These are phyloP conservation scores for Mortierella sp. DNA, from an alignment of 371 early-diverging fungal genomes.

Conservation along the genomic window DNA sequence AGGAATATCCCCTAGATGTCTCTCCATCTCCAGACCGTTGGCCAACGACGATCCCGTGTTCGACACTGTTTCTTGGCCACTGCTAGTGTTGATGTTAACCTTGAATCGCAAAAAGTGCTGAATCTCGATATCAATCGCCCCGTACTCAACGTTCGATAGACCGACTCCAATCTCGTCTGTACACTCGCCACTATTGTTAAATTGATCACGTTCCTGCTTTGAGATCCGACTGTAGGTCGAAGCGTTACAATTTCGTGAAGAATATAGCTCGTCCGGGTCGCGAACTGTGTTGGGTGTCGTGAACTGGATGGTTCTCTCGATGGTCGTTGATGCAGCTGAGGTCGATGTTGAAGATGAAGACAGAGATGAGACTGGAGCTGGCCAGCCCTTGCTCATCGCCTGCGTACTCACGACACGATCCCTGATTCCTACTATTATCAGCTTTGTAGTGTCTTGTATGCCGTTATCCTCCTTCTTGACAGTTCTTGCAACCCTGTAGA, in stretches of 20 bases:
- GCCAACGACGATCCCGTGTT: too few species aligned
- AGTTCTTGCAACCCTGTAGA: slow-evolving; percentile 11
- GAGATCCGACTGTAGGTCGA: slow-evolving; percentile 18
- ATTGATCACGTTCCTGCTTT: background rate
- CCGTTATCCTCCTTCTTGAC: background rate
- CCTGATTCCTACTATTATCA: slow-evolving; percentile 11
- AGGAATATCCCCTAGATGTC: slow-evolving; percentile 24
- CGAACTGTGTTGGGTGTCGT: slow-evolving; percentile 16
- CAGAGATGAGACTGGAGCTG: background rate
- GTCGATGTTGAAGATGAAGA: too few species aligned
- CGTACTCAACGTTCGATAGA: slow-evolving; percentile 1
- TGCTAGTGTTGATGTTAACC: too few species aligned
- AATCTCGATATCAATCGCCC: slow-evolving; percentile 29
- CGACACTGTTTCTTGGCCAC: too few species aligned
- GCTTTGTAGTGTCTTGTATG: background rate
- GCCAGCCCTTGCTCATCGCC: slow-evolving; percentile 10
- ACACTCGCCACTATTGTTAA: background rate
- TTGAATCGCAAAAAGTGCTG: slow-evolving; percentile 34
- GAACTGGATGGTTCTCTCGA: slow-evolving; percentile 2
- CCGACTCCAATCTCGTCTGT: background rate
- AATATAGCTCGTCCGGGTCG: slow-evolving; percentile 9
- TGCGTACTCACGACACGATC: slow-evolving; percentile 21
- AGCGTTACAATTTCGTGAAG: slow-evolving; percentile 17
- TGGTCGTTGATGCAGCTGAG: background rate
- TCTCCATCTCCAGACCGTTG: too few species aligned